Evolutionary conservation across 768 basidiomycete species (phyloP), one percentile per base, ranked within the genome.

Genomic region (Bullera alba): DNA sequence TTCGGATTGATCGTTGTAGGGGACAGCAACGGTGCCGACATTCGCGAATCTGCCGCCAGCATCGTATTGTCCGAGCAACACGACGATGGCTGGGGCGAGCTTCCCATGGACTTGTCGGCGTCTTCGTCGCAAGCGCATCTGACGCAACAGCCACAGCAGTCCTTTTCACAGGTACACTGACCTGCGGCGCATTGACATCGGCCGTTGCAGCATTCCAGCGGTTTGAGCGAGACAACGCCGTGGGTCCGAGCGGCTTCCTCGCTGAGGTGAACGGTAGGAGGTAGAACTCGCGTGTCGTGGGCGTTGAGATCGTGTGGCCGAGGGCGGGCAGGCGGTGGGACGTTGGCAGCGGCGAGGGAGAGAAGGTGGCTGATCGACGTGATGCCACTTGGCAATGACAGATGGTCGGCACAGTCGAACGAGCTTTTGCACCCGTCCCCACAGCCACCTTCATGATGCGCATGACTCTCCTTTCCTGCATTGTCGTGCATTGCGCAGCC

Each of bases 101-200:
- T 42, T 27, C 30, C 41, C 41, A 44, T 46, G 19, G 23, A 36
- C 35, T 6, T 8, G 5, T 35, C 54, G 42, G 57, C 65, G 23
- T 61, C 65, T 22, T 61, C 59, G 4, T 53, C 63, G 37, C 70
- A 71, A 10, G 57, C 53, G 50, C 70, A 71, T 23, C 64, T 54
- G 7, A 63, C 43, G 48, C 70, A 71, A 42, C 71, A 72, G 2
- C 71, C 71, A 47, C 73, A 74, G 49, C 73, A 72, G 6, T 71
- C 69, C 27, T 62, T 58, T 48, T 63, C 59, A 48, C 73, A 74
- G 2, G 57, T 59, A 41, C 73, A 74, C 26, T 66, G 38, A 2
- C 70, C 70, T 1, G 68, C 61, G 2, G 61, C 37, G 50, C 73
- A 72, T 41, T 66, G 63, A 50, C 73, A 74, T 29, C 70, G 55